phyloP scores from a whole-genome alignment of 805 yeast genomes.

The Diddensiella santjacobensis region DNA sequence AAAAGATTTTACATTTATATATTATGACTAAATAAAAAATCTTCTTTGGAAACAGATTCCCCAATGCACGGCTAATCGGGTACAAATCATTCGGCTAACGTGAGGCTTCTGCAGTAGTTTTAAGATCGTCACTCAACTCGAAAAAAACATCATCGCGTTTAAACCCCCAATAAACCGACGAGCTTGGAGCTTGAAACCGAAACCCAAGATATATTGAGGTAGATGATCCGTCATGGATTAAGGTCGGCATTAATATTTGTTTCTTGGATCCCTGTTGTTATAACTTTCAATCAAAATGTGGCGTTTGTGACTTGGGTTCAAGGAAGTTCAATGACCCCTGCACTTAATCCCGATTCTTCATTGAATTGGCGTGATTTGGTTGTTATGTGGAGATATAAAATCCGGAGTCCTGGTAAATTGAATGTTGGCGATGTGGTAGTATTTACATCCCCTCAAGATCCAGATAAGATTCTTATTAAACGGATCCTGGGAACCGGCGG shows the following conservation, averaged over 20 bases:
- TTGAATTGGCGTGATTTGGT: constrained; percentile 44
- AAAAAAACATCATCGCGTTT: no score
- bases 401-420: constrained; percentile 45
- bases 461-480: constrained; percentile 71
- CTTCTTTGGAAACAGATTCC: no score
- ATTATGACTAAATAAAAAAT: neutral
- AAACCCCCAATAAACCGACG: no score
- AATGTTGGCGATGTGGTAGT: constrained; percentile 68
- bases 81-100: neutral
- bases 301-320: constrained; percentile 68
- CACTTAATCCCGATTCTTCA: constrained; percentile 65
- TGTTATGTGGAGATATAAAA: constrained; percentile 60
- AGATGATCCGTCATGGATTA: neutral
- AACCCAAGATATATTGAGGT: no score
- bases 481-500: constrained; percentile 75
- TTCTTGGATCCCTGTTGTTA: constrained; percentile 78
- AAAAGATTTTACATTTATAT: no score
- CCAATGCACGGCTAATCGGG: neutral
- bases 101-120: no score
- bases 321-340: constrained; percentile 87
- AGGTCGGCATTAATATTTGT: constrained; percentile 35
- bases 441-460: constrained; percentile 76
- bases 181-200: no score
- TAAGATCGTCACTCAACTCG: no score
- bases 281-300: constrained; percentile 64